A percentile compares a stretch with the other conserved stretches of the same genome.
These are phyloP conservation scores for Spathaspora girioi DNA, from an alignment of 805 yeast species.

Conservation along the genomic window DNA sequence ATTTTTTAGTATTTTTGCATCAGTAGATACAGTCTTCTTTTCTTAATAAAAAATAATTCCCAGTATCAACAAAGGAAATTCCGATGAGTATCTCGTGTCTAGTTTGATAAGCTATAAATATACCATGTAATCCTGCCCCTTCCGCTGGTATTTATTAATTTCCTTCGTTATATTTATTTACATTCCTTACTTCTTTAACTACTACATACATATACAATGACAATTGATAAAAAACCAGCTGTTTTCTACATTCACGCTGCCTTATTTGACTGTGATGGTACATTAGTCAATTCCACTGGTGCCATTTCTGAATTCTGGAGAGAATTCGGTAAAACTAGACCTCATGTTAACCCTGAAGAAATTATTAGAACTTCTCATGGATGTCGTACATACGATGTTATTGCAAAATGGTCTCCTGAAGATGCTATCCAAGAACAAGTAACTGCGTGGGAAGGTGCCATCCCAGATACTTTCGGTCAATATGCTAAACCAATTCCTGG, in stretches of 20 bases:
- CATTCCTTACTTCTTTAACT: neutral
- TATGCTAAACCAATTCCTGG: constrained; percentile 76
- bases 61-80: neutral
- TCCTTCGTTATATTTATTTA: neutral
- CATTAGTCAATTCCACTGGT: constrained; percentile 76
- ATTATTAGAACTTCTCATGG: constrained; percentile 78
- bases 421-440: constrained; percentile 65
- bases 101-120: neutral
- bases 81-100: neutral
- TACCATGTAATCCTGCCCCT: neutral
- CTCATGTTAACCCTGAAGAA: constrained; percentile 65
- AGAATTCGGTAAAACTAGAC: constrained; percentile 62
- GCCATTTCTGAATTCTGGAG: constrained; percentile 84
- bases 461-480: constrained; percentile 70
- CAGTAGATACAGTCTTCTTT: neutral
- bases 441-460: constrained; percentile 62
- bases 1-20: neutral
- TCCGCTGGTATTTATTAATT: neutral
- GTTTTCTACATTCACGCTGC: constrained; percentile 42
- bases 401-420: constrained; percentile 71
- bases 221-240: constrained; percentile 39
- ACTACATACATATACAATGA: constrained; percentile 19
- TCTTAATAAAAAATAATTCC: neutral
- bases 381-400: constrained; percentile 76
- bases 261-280: constrained; percentile 85